phyloP scores from a whole-genome alignment of 129 eudicot species.

The Helianthus annuus region DNA sequence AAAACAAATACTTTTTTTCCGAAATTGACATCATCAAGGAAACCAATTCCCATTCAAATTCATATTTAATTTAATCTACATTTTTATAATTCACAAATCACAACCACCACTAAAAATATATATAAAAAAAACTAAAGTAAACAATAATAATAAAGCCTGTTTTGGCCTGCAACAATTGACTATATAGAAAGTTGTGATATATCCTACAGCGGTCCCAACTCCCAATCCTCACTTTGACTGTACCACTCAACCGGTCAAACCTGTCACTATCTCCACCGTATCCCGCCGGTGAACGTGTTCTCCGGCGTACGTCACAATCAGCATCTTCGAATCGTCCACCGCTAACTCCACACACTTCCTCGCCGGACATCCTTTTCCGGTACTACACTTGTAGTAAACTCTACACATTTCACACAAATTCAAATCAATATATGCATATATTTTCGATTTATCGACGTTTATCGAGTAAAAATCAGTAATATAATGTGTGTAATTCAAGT shows the following conservation, averaged over 20 bases:
- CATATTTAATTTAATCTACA: slow-evolving; percentile 14
- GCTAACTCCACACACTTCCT: slow-evolving; percentile 79
- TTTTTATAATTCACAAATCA: slow-evolving; percentile 25
- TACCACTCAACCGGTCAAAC: slow-evolving; percentile 35
- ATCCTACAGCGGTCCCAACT: background rate
- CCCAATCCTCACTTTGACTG: slow-evolving; percentile 34
- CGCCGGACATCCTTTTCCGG: slow-evolving; percentile 77
- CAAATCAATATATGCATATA: background rate
- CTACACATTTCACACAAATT: slow-evolving; percentile 36
- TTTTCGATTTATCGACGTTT: background rate
- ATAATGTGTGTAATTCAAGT: background rate
- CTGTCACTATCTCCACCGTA: slow-evolving; percentile 36
- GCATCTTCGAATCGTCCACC: slow-evolving; percentile 57
- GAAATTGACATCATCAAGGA: slow-evolving; percentile 8
- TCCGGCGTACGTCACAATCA: slow-evolving; percentile 79
- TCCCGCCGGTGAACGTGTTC: slow-evolving; percentile 59
- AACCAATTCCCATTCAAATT: slow-evolving; percentile 8
- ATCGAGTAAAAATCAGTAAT: background rate
- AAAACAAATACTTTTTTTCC: slow-evolving; percentile 6
- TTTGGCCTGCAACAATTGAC: slow-evolving; percentile 35
- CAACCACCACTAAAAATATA: slow-evolving; percentile 18
- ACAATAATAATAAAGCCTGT: slow-evolving; percentile 5
- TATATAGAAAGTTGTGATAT: slow-evolving; percentile 19
- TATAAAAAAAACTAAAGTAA: background rate
- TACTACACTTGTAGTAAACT: slow-evolving; percentile 81